phyloP scores from a whole-genome alignment of 495 filamentous ascomycete genomes.

The Mytilinidion resinicola region DNA sequence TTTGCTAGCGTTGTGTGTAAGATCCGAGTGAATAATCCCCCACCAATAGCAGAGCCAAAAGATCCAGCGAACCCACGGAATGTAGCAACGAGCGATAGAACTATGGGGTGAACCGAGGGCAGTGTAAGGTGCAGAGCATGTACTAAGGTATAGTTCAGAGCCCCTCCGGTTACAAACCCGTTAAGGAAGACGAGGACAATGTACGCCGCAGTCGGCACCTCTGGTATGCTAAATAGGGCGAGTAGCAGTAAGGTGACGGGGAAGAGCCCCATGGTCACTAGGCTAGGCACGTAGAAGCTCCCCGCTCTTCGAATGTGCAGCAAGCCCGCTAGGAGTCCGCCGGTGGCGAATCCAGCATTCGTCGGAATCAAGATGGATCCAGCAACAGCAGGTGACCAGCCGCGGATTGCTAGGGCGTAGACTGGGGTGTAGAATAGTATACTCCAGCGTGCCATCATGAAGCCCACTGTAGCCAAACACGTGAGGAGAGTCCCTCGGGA shows the following conservation, averaged over 20 bases:
- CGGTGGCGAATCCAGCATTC: constrained; percentile 65
- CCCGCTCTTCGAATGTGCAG: constrained; percentile 62
- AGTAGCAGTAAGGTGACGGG: constrained; percentile 46
- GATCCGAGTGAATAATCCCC: constrained; percentile 62
- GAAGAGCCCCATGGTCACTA: constrained; percentile 52
- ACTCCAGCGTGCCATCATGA: constrained; percentile 71
- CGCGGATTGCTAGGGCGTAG: constrained; percentile 64
- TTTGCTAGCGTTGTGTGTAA: constrained; percentile 48
- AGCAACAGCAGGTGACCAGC: constrained; percentile 57
- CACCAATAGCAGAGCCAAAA: constrained; percentile 71
- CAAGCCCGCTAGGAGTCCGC: constrained; percentile 61
- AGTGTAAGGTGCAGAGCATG: constrained; percentile 65
- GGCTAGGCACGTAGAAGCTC: constrained; percentile 56
- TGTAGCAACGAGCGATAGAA: constrained; percentile 61
- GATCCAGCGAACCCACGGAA: constrained; percentile 69
- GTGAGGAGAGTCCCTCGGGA: constrained; percentile 60
- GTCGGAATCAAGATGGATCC: constrained; percentile 70
- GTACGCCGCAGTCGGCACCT: constrained; percentile 43
- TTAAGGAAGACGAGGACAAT: constrained; percentile 54
- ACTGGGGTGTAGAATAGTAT: constrained; percentile 73
- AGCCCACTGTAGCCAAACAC: constrained; percentile 59
- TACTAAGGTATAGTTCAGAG: constrained; percentile 70
- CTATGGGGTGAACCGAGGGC: constrained; percentile 59
- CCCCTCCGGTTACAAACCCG: constrained; percentile 61
- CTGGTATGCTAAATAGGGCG: constrained; percentile 45